phyloP scores from a whole-genome alignment of 2,329 filamentous ascomycete genomes.

The Arachnomyces sp. region DNA sequence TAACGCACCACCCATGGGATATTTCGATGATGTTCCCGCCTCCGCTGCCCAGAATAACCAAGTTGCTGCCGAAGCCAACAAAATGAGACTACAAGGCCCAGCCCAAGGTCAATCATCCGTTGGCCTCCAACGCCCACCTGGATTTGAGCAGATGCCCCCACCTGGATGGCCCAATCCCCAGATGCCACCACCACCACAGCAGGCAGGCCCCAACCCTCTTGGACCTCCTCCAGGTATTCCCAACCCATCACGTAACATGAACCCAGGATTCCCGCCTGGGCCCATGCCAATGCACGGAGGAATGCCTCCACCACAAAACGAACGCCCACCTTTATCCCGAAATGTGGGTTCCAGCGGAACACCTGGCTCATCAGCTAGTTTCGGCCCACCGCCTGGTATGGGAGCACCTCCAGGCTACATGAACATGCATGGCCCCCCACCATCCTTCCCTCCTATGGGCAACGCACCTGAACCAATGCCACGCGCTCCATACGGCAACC shows the following conservation, averaged over 20 bases:
- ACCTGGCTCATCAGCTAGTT: slow-evolving; percentile 12
- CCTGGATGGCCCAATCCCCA: slow-evolving; percentile 32
- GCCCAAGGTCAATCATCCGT: slow-evolving; percentile 27
- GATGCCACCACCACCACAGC: slow-evolving; percentile 26
- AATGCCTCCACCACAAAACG: slow-evolving; percentile 24
- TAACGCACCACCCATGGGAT: slow-evolving; percentile 31
- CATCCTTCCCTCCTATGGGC: slow-evolving; percentile 33
- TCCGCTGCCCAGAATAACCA: slow-evolving; percentile 25
- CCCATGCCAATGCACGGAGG: slow-evolving; percentile 29
- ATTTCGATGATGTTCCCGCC: slow-evolving; percentile 34
- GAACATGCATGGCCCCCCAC: slow-evolving; percentile 30
- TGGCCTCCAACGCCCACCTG: slow-evolving; percentile 37
- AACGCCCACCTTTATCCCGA: slow-evolving; percentile 31
- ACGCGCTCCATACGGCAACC: slow-evolving; percentile 26
- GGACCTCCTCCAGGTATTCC: slow-evolving; percentile 33
- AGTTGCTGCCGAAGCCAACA: slow-evolving; percentile 19
- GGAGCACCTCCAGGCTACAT: slow-evolving; percentile 39
- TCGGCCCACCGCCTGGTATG: slow-evolving; percentile 35
- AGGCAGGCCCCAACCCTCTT: slow-evolving; percentile 24
- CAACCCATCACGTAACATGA: slow-evolving; percentile 28
- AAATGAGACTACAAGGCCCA: slow-evolving; percentile 25
- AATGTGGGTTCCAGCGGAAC: slow-evolving; percentile 21
- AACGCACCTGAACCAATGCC: slow-evolving; percentile 31
- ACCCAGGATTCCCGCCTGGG: slow-evolving; percentile 28
- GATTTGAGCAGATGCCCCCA: slow-evolving; percentile 35